phyloP scores from a whole-genome alignment of 108 stramenopile genomes.

The Epipyxis sp. region DNA sequence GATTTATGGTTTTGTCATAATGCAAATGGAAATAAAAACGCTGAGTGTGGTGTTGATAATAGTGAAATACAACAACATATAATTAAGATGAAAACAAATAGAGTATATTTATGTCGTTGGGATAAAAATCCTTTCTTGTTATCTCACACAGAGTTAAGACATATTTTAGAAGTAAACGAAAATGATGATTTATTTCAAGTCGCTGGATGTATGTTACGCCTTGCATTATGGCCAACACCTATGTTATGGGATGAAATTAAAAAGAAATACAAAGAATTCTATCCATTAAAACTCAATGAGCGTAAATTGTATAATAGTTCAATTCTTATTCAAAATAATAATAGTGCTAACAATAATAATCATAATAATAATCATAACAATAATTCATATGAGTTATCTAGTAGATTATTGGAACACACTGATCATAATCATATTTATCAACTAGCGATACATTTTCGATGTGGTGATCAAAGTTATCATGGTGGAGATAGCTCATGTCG shows the following conservation, averaged over 20 bases:
- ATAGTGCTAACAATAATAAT: too few relatives aligned
- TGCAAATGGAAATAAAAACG: background rate
- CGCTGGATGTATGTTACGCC: background rate
- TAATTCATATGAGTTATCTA: background rate
- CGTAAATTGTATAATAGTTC: too few relatives aligned
- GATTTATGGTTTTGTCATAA: background rate
- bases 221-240: background rate
- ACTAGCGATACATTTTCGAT: background rate
- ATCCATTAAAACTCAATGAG: background rate
- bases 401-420: background rate
- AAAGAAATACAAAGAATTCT: background rate
- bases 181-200: background rate
- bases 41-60: background rate
- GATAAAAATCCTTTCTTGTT: background rate
- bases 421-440: background rate
- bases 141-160: background rate
- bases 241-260: background rate
- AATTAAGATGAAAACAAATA: background rate
- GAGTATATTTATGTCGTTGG: background rate
- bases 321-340: too few relatives aligned
- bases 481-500: background rate
- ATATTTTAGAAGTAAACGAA: background rate
- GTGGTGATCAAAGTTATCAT: background rate
- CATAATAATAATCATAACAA: background rate
- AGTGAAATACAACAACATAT: background rate